These are phyloP conservation scores for Ascochyta viciae-villosae DNA, from an alignment of 2,329 filamentous ascomycete species.

Conservation along the genomic window DNA sequence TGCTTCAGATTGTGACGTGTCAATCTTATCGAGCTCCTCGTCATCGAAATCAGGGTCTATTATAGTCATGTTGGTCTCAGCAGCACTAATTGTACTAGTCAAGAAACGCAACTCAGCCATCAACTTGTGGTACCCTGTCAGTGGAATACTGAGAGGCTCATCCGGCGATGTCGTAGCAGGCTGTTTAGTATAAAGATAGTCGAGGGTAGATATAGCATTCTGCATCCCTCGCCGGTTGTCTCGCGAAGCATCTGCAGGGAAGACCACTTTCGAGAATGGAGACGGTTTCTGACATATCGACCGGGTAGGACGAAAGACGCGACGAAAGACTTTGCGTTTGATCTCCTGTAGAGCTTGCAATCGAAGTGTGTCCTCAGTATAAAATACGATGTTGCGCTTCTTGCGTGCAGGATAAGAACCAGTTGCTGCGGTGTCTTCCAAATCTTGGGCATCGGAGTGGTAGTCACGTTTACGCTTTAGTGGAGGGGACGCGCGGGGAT, in stretches of 20 bases:
- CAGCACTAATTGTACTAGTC: background rate
- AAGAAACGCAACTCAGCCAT: background rate
- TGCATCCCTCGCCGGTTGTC: background rate
- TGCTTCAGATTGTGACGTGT: background rate
- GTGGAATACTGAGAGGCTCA: background rate
- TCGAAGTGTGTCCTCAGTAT: background rate
- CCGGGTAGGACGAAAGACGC: background rate
- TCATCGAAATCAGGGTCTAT: background rate
- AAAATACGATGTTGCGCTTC: background rate
- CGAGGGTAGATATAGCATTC: background rate
- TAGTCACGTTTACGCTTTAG: constrained; percentile 5
- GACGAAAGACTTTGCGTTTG: background rate
- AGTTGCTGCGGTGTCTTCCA: background rate
- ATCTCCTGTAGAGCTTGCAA: background rate
- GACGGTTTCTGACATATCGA: background rate
- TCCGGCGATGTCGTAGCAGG: rapidly evolving
- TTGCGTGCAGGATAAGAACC: background rate
- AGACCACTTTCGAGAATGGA: background rate
- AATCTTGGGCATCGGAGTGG: background rate
- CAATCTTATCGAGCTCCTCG: background rate
- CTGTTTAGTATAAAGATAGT: background rate
- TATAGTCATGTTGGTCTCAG: background rate
- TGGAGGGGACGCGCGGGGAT: background rate
- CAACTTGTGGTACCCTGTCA: background rate
- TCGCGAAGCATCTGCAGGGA: background rate